phyloP scores from a whole-genome alignment of 768 basidiomycete species.

The Favolaschia claudopus region DNA sequence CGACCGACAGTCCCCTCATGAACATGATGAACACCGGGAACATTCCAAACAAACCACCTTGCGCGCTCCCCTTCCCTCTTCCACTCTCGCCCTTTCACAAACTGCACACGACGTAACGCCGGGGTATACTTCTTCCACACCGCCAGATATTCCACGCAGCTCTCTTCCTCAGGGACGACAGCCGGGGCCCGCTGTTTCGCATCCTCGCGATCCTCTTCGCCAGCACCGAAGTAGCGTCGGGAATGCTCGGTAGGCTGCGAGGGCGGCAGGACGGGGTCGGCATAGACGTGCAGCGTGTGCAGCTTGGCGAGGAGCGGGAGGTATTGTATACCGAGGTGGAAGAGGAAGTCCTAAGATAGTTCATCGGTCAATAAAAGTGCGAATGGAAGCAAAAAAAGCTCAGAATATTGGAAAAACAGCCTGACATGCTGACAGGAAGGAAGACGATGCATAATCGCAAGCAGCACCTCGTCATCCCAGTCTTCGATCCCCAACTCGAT shows the following conservation, averaged over 20 bases:
- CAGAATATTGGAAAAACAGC: background rate
- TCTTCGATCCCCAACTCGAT: background rate
- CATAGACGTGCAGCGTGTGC: background rate
- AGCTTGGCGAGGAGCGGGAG: background rate
- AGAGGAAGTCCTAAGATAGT: background rate
- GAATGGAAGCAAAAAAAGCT: background rate
- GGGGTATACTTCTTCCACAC: background rate
- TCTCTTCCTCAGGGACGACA: background rate
- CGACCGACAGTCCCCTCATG: no score
- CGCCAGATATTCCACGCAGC: background rate
- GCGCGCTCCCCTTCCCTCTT: no score
- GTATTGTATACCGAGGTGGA: background rate
- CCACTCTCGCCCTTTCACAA: no score
- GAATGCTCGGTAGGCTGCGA: background rate
- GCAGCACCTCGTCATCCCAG: background rate
- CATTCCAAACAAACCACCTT: no score
- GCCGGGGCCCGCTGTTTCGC: background rate
- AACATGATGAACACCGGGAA: no score
- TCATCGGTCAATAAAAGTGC: background rate
- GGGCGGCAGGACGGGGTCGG: background rate
- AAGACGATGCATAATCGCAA: conserved; percentile 7
- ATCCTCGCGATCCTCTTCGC: background rate
- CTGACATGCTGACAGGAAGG: background rate
- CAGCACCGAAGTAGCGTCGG: background rate
- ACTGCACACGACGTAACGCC: background rate